Evolutionary conservation across 2,329 filamentous ascomycete genomes (phyloP).

Genomic region (Colletotrichum sp.): DNA sequence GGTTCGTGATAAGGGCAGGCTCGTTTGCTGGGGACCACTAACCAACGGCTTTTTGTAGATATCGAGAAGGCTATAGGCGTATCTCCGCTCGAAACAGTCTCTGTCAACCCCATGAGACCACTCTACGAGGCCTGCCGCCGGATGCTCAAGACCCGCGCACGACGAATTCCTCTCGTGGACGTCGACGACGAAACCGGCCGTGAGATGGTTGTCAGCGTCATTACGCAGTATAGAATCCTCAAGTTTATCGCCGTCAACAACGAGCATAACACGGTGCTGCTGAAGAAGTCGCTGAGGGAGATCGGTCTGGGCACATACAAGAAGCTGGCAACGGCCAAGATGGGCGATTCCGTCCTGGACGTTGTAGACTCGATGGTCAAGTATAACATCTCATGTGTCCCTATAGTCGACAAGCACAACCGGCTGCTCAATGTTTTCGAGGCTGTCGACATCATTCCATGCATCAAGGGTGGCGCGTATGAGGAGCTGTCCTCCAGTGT

Average conservation of each 20-base stretch:
- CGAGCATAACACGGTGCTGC: constrained; percentile 81
- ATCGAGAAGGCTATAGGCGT: constrained; percentile 95
- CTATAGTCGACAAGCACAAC: constrained; percentile 81
- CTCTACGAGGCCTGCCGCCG: constrained; percentile 94
- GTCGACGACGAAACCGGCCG: constrained; percentile 92
- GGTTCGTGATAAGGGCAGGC: constrained; percentile 56
- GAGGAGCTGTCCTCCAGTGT: constrained; percentile 88
- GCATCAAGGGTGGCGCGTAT: constrained; percentile 92
- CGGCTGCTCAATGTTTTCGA: constrained; percentile 95
- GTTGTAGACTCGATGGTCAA: constrained; percentile 94
- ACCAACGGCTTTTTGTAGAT: constrained; percentile 57
- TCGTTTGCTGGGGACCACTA: background rate
- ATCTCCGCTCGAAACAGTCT: constrained; percentile 89
- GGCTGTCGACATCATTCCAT: constrained; percentile 93
- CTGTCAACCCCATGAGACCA: constrained; percentile 88
- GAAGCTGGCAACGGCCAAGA: constrained; percentile 80
- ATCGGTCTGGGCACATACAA: constrained; percentile 85
- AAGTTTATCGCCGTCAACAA: constrained; percentile 98
- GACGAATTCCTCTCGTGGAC: constrained; percentile 92
- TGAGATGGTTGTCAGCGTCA: constrained; percentile 92
- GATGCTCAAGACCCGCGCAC: constrained; percentile 92
- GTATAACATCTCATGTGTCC: constrained; percentile 92
- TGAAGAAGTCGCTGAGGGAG: constrained; percentile 87
- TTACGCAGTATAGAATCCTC: constrained; percentile 97
- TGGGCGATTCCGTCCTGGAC: constrained; percentile 91